Percentiles rank a stretch among this genome's conserved stretches.
phyloP scores from a whole-genome alignment of 805 yeast genomes.

The Candida stauntonica region DNA sequence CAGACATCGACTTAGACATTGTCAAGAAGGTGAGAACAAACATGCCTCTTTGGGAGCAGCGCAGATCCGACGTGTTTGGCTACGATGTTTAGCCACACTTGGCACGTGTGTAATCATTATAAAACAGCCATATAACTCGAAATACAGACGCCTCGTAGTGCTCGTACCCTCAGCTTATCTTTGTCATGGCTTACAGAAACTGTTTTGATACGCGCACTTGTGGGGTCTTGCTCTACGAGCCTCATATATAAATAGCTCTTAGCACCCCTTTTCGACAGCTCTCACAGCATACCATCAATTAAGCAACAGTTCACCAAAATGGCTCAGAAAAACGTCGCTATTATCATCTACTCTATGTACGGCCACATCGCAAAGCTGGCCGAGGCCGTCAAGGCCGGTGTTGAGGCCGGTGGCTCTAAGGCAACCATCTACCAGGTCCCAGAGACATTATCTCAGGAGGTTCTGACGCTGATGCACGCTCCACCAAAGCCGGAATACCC shows the following conservation, averaged over 20 bases:
- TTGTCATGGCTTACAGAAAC: neutral
- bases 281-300: no score
- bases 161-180: no score
- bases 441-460: constrained; percentile 66
- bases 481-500: constrained; percentile 56
- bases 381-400: constrained; percentile 62
- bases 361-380: constrained; percentile 74
- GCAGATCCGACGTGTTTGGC: constrained; percentile 55
- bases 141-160: no score
- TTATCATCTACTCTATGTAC: constrained; percentile 69
- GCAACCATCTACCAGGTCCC: constrained; percentile 77
- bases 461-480: constrained; percentile 62
- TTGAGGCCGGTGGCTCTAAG: constrained; percentile 61
- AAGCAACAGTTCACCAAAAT: neutral
- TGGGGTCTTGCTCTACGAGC: no score
- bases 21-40: constrained; percentile 51
- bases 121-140: no score
- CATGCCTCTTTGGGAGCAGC: constrained; percentile 77
- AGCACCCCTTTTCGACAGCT: no score
- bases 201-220: neutral
- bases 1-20: constrained; percentile 57
- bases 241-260: neutral
- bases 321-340: constrained; percentile 1
- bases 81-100: constrained; percentile 19
- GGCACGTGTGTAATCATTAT: no score